Base-by-base conservation (phyloP, 2,329 filamentous ascomycete genomes). In the Cytospora paraplurivora region DNA sequence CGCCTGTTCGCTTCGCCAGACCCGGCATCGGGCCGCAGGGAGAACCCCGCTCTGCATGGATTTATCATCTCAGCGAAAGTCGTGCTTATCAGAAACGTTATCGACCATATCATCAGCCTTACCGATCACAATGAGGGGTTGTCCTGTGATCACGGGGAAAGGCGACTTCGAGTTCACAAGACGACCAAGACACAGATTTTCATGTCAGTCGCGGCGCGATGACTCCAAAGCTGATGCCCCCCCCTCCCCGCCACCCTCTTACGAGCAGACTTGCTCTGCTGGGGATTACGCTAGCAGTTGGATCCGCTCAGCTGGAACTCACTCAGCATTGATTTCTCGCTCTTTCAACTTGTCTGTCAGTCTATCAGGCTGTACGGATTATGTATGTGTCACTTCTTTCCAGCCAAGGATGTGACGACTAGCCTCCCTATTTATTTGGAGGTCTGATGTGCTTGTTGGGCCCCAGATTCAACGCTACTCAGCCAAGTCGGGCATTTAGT, bases 231-330 rank as follows among this genome's bases (percentile, higher is more conserved):
- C 27, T 27, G 38, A 21, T 47, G n/a, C n/a, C n/a, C n/a, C n/a
- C n/a, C n/a, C n/a, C n/a, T n/a, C n/a, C n/a, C n/a, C n/a, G n/a
- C n/a, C n/a, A n/a, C n/a, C n/a, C n/a, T n/a, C n/a, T n/a, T n/a
- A n/a, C n/a, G n/a, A 7, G 41, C 41, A 47, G 44, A 47, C 4
- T 47, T 47, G 21, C 2, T 47, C 44, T 21, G 21, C 21, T 47
- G 7, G 0, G 44, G 44, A 11, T 27, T 53, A 47, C 58, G 49
- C 60, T 58, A 58, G 54, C n/a, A 15, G 53, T n/a, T 58, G 54
- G 60, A 62, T 58, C 51, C 58, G 44, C 60, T 62, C 54, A 58
- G 60, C 54, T 62, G 60, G 54, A 56, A 51, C 32, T 62, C 60
- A 62, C n/a, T 62, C 60, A 62, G 53, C 60, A 41, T 54, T 58